Evolutionary conservation across 2,329 filamentous ascomycete species (phyloP), one percentile per base, ranked within the genome.

Genomic region (Cladosporium austrohemisphaericum): DNA sequence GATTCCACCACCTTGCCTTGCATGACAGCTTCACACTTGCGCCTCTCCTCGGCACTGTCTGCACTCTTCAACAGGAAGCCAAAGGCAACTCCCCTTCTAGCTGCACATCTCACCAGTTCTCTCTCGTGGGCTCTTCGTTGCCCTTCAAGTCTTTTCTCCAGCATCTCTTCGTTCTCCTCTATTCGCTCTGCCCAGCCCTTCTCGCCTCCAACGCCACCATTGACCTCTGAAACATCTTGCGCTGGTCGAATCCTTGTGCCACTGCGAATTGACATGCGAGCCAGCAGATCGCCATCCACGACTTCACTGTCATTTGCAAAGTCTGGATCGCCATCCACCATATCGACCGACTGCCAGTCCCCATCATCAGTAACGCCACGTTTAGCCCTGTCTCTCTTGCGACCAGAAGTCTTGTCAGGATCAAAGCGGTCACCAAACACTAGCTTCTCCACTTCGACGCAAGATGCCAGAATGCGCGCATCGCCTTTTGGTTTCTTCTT

Each of bases 91-190:
- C 75, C 76, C 18, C 81, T 72, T 55, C 83, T 76, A 2, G 83
- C 84, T 0, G 81, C 81, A 13, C 76, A 75, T 19, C 78, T 73
- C 37, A 85, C 75, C 68, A 82, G 71, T 60, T 86, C 82, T 18
- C 76, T 65, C 60, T 74, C 69, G 49, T 74, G 68, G 3, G 73
- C 73, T 28, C 65, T 62, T 51, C 65, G 69, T 59, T 78, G 71
- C 0, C 78, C 77, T 45, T 78, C 69, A 6, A 65, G 60, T 18
- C 77, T 64, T 62, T 75, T 77, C 52, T 70, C 64, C 28, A 72
- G 58, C 68, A 76, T 75, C 55, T 76, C 75, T 1, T 73, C 70
- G 2, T 73, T 77, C 60, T 81, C 77, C 13, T 71, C 66, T 4
- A 70, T 66, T n/a, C 72, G 69, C 61, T 81, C 78, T 4, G 75